Conservation (phyloP, 2,329 filamentous ascomycete genomes). For the Xylariales sp. region DNA sequence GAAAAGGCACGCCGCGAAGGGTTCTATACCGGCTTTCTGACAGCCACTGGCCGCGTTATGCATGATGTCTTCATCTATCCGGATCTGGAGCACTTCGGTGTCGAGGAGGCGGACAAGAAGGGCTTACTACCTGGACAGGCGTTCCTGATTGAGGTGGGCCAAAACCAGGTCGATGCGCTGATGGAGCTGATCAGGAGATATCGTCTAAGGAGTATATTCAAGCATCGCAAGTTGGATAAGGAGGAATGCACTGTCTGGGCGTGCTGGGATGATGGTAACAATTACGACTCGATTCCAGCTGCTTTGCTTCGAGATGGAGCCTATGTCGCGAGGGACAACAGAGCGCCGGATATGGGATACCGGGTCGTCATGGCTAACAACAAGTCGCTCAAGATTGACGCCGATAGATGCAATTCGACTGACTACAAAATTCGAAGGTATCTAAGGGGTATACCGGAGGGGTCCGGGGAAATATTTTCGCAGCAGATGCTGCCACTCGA, state of each 20-base stretch:
- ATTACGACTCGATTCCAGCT: neutral
- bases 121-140: constrained; percentile 32
- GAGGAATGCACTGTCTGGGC: constrained; percentile 68
- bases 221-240: constrained; percentile 59
- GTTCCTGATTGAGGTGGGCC: constrained; percentile 82
- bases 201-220: constrained; percentile 77
- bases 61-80: constrained; percentile 91
- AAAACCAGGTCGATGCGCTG: constrained; percentile 55
- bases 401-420: constrained; percentile 44
- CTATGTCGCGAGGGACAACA: constrained; percentile 40
- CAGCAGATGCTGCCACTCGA: constrained; percentile 78
- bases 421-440: constrained; percentile 75
- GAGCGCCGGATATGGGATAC: constrained; percentile 52
- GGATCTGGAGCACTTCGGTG: constrained; percentile 30
- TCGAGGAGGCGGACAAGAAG: constrained; percentile 15
- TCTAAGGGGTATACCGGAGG: constrained; percentile 77
- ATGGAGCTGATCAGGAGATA: constrained; percentile 75
- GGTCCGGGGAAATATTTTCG: constrained; percentile 69
- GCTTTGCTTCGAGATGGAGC: neutral
- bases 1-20: constrained; percentile 35
- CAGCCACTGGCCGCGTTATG: constrained; percentile 76
- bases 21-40: constrained; percentile 82
- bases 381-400: constrained; percentile 32
- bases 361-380: constrained; percentile 38
- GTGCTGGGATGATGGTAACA: constrained; percentile 58